Base-by-base conservation (phyloP, 2,329 filamentous ascomycete genomes). In the Tolypocladium guangdongense region DNA sequence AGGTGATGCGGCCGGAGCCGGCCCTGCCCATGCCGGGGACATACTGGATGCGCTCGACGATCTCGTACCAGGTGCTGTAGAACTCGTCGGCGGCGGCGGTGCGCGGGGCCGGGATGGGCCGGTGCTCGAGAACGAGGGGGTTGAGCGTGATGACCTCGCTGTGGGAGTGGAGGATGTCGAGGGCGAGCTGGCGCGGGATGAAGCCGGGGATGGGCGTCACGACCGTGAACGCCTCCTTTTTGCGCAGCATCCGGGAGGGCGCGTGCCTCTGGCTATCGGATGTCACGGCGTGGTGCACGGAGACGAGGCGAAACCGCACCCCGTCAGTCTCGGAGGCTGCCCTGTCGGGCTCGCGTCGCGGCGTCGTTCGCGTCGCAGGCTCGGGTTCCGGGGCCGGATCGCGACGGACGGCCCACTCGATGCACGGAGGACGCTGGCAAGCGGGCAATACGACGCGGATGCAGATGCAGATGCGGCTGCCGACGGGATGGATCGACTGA, bases 31-130 rank as follows among this genome's bases (percentile, higher is more conserved):
- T 70, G 36, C 84, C 84, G 0, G 84, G 84, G 7, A 87, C 70
- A 60, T 82, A 81, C 64, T 86, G 83, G 55, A 88, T 83, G 61
- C 82, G 78, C 73, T 88, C 78, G 54, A 72, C 78, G 63, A 88
- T 87, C 67, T 87, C 83, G 66, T 88, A 88, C 84, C 84, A 88
- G 33, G 84, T 85, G 57, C 82, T 82, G 68, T 85, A 88, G 69
- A 78, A 88, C 67, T 88, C 84, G 68, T 88, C 84, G 59, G 82
- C 72, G 53, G 81, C 77, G 58, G 84, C 83, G 68, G 84, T 76
- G 69, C 82, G 83, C 32, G 84, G 84, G 2, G 84, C 82, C 52
- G 82, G 74, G 64, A 87, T 84, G 55, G 81, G 71, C 58, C 80
- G 80, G 71, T 84, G 78, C 38, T 73, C 72, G 55, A 85, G 76